These are phyloP conservation scores for Asterochloris sp. DNA, from an alignment of 139 green algal genomes.

Conservation along the genomic window DNA sequence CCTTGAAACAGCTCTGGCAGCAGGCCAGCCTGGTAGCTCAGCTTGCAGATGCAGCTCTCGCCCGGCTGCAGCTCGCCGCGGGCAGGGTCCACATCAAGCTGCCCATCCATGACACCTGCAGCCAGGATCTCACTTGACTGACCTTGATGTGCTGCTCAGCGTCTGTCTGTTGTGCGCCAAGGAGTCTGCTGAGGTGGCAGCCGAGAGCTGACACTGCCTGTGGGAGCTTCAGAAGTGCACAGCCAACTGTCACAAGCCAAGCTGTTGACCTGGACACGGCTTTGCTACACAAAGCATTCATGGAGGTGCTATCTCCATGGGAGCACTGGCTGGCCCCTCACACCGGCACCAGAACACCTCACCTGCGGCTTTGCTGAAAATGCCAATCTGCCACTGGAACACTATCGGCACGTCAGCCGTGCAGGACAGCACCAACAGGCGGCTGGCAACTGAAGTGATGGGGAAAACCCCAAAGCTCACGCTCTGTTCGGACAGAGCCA, in stretches of 20 bases:
- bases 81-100: not conserved
- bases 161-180: too few relatives aligned
- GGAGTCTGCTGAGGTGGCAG: too few relatives aligned
- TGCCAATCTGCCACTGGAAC: not conserved
- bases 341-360: too few relatives aligned
- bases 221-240: too few relatives aligned
- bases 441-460: not conserved
- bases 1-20: slow-evolving; percentile 11
- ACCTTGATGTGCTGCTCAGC: too few relatives aligned
- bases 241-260: too few relatives aligned
- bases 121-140: not conserved
- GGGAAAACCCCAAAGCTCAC: slow-evolving; percentile 6
- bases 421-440: not conserved
- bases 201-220: too few relatives aligned
- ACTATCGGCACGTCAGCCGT: not conserved
- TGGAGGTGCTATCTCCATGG: too few relatives aligned
- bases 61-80: slow-evolving; percentile 12
- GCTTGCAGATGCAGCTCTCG: slow-evolving; percentile 5
- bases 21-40: slow-evolving; percentile 9
- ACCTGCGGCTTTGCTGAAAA: not conserved
- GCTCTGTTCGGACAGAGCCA: slow-evolving; percentile 3
- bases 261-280: too few relatives aligned
- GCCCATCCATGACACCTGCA: not conserved
- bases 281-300: too few relatives aligned
- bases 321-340: too few relatives aligned